Conservation (phyloP, 176 grass and related monocot genomes). For the Aechmea fasciata region DNA sequence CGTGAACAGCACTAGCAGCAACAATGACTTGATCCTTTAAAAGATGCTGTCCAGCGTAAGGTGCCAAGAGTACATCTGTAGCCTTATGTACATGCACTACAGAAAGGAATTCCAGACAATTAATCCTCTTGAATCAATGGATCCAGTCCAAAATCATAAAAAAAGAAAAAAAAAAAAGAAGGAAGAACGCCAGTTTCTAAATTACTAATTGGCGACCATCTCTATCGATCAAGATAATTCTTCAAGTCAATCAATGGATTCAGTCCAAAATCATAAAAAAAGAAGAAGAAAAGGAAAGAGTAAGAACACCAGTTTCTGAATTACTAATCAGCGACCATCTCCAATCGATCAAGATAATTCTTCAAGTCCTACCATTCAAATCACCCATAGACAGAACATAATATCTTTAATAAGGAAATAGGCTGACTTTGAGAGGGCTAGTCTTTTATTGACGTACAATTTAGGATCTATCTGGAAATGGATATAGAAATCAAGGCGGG, state of each 20-base stretch:
- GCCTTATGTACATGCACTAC: not conserved
- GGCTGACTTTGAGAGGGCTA: not conserved
- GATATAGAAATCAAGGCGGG: not conserved
- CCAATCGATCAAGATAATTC: not conserved
- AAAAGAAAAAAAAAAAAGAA: not conserved
- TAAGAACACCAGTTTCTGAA: not conserved
- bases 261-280: not conserved
- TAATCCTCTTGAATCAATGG: not conserved
- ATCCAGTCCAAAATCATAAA: not conserved
- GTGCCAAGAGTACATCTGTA: not conserved
- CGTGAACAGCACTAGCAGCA: not conserved
- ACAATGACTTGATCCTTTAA: not conserved
- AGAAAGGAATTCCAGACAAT: not conserved
- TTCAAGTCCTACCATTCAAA: not conserved
- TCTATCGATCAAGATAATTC: not conserved
- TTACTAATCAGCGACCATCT: not conserved
- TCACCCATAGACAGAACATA: not conserved
- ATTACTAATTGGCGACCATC: not conserved
- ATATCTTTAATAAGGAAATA: not conserved
- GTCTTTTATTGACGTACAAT: not conserved
- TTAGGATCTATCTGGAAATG: not conserved
- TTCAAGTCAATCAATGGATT: not conserved
- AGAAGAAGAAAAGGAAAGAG: not conserved
- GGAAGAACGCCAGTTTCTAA: not conserved
- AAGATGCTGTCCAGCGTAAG: not conserved